Base-by-base conservation (phyloP, 1,139 yeast genomes). In the Sugiyamaella novakii region DNA sequence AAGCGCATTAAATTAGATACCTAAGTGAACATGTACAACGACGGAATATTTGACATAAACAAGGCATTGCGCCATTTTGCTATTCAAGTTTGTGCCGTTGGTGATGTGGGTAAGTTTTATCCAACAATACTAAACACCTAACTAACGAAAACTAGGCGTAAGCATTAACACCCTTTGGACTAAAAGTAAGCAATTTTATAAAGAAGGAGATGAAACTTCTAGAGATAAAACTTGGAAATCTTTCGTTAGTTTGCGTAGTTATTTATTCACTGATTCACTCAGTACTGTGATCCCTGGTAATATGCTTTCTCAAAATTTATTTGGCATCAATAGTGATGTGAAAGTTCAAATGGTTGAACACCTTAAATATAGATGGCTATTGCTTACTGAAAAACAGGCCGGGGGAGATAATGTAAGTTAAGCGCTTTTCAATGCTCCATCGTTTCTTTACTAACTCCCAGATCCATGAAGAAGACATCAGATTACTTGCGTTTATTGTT, bases 21-120 rank as follows among this genome's bases (percentile, higher is more conserved):
- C n/a, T n/a, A n/a, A n/a, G n/a, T 2, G 5, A 19, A 35, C 11
- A 36, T 36, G 40, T 6, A 3, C 18, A 21, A 7, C 2, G 29
- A 36, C 8, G 17, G 12, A 22, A 14, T 3, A 19, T 8, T 15
- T 5, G 40, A 36, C n/a, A 2, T 15, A 12, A 24, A n/a, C 2
- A 36, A 24, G 18, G 15, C 25, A 12, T 24, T 25, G 25, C 43
- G 43, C 21, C 43, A 38, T 18, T 19, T 38, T 10, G 43, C 43
- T 8, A 27, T 38, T 18, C 34, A 38, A 17, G 34, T 38, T 3
- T 27, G 43, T 18, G 43, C 34, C 5, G 33, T 19, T 7, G 43
- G 33, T 11, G 43, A 38, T 15, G 11, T 28, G 24, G 33, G 43
- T 25, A 38, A 15, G 25, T 3, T 11, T 37, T 2, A 3, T 3